Conservation (phyloP, 2,329 filamentous ascomycete species). For the Endothia cerciana region DNA sequence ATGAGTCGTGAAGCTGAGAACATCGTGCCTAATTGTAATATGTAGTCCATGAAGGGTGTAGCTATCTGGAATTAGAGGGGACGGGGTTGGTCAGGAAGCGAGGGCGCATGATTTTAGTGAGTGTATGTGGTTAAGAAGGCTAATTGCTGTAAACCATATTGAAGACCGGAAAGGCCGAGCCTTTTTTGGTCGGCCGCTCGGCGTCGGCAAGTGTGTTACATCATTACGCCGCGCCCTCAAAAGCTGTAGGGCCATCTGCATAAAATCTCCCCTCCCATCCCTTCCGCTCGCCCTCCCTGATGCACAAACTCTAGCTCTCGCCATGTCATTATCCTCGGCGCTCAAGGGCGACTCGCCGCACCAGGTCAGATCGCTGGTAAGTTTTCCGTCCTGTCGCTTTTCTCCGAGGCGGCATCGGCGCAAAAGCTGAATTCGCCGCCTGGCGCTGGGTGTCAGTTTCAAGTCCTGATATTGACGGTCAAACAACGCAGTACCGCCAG, state of each 20-base stretch:
- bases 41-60: too few species aligned
- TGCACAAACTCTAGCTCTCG: conserved; percentile 22
- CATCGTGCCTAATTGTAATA: not conserved
- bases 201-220: conserved; percentile 29
- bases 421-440: not conserved
- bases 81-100: too few species aligned
- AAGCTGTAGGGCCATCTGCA: not conserved
- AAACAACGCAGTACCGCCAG: conserved; percentile 75
- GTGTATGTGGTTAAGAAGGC: not conserved
- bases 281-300: conserved; percentile 1
- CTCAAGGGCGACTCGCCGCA: conserved; percentile 59
- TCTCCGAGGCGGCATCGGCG: conserved; percentile 3
- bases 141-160: not conserved
- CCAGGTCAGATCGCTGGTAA: conserved; percentile 61
- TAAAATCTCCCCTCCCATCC: conserved; percentile 7
- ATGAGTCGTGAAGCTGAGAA: too few species aligned
- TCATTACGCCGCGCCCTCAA: conserved; percentile 24
- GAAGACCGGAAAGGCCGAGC: conserved; percentile 23
- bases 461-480: conserved; percentile 21
- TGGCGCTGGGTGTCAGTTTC: not conserved
- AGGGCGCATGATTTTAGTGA: not conserved
- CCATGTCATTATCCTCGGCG: conserved; percentile 36
- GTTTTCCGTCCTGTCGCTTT: conserved; percentile 36
- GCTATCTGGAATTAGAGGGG: too few species aligned
- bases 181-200: conserved; percentile 21